Percentiles rank a stretch among this genome's conserved stretches.
Conservation (phyloP, 306 rosid genomes). For the Carpinus viminea region DNA sequence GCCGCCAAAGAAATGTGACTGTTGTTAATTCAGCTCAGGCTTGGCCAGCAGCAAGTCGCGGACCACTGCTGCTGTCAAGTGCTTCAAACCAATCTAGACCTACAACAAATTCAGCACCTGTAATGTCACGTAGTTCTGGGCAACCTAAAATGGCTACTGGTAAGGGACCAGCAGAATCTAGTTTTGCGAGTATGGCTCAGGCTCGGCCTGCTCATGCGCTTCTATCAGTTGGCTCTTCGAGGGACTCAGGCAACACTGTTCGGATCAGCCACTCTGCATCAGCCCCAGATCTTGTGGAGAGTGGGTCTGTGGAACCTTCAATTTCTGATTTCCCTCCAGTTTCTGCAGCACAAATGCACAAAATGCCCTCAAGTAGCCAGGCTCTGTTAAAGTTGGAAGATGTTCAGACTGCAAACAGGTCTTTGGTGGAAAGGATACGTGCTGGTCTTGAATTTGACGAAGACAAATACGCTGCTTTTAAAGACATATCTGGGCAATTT, state of each 20-base stretch:
- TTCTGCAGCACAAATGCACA: conserved; percentile 57
- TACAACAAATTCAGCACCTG: conserved; percentile 38
- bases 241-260: conserved; percentile 47
- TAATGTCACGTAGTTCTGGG: conserved; percentile 33
- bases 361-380: conserved; percentile 52
- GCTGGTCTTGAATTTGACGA: conserved; percentile 77
- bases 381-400: conserved; percentile 42
- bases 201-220: conserved; percentile 42
- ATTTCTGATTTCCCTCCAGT: conserved; percentile 82
- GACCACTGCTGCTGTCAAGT: conserved; percentile 41
- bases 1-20: conserved; percentile 51
- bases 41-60: conserved; percentile 74
- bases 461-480: conserved; percentile 65
- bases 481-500: conserved; percentile 79
- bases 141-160: conserved; percentile 26
- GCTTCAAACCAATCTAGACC: conserved; percentile 48
- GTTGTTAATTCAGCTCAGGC: conserved; percentile 62
- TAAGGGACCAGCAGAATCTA: conserved; percentile 36
- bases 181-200: conserved; percentile 54
- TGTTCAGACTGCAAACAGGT: conserved; percentile 86
- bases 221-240: conserved; percentile 46
- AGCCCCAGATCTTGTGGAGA: conserved; percentile 74
- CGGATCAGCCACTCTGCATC: conserved; percentile 72
- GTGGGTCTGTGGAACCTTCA: conserved; percentile 48
- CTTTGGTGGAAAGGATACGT: conserved; percentile 86